Base-by-base conservation (phyloP, 176 grass and related monocot species). In the Oryza coarctata region DNA sequence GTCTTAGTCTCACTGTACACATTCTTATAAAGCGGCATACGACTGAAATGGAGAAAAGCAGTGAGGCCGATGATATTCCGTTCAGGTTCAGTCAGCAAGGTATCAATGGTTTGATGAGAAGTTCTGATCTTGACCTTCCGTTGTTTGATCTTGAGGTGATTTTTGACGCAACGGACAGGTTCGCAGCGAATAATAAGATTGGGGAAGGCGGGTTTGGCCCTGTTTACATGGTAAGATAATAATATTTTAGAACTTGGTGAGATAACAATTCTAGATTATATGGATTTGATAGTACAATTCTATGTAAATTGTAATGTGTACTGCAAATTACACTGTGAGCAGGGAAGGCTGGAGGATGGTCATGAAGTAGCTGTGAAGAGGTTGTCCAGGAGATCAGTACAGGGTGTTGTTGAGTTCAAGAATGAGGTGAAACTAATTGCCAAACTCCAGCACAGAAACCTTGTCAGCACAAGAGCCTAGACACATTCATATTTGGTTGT, bases 341-440 rank as follows among this genome's bases (percentile, higher is more conserved):
- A 89, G 87, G 91, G 84, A 22, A 57, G 50, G 27, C 63, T 92
- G 32, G 91, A 92, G 74, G 84, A 85, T 22, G 91, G 81, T 10
- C 69, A 78, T 38, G 83, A 92, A 60, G 62, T 89, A 6, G 91
- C 91, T 23, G 84, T 92, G 47, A 92, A 92, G 80, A 92, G 87
- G 69, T 20, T 92, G 49, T 87, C 87, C 6, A 83, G 1, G 29
- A 80, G 70, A 32, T 89, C 91, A 3, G 34, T 62, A 36, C 91
- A 92, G 5, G 87, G 87, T 0, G 43, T 52, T 2, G 58, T 15
- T 27, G 87, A 92, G 55, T 92, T 89, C 84, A 92, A 73, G 55
- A 89, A 86, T 55, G 91, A 92, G 77, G 87, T 88, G 20, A 75
- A 73, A 55, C 58, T 92, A 18, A 89, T 89, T 7, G 91, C 87